Conservation (phyloP, 1,139 yeast genomes). For the Scheffersomyces titani region DNA sequence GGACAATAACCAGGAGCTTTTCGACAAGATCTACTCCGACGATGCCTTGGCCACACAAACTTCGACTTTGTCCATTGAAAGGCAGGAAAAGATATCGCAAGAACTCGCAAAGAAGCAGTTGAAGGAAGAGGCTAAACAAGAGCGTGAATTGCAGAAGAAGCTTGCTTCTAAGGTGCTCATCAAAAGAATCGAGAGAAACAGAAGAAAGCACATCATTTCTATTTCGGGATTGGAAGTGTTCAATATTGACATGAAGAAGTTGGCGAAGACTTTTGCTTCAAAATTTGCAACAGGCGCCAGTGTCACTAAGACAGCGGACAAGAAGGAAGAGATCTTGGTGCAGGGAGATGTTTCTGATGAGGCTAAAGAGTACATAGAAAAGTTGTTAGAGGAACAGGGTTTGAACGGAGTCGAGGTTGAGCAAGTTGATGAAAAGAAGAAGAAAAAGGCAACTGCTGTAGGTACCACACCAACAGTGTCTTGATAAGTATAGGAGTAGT, state of each 20-base stretch:
- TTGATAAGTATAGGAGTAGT: neutral
- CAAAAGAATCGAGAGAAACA: conserved; percentile 88
- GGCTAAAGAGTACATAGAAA: conserved; percentile 74
- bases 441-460: conserved; percentile 53
- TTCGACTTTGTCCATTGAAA: conserved; percentile 63
- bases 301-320: conserved; percentile 89
- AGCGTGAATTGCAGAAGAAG: conserved; percentile 78
- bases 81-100: conserved; percentile 78
- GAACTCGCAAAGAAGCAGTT: conserved; percentile 85
- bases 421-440: conserved; percentile 78
- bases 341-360: conserved; percentile 97
- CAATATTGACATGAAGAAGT: conserved; percentile 84
- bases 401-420: conserved; percentile 84
- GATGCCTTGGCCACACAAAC: conserved; percentile 55
- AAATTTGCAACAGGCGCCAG: conserved; percentile 97
- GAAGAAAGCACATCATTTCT: conserved; percentile 84
- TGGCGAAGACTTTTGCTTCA: conserved; percentile 89
- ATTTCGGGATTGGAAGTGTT: conserved; percentile 87
- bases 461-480: neutral
- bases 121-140: conserved; percentile 86
- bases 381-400: conserved; percentile 78
- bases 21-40: conserved; percentile 59
- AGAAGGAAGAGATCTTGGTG: conserved; percentile 86
- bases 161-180: conserved; percentile 77
- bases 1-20: conserved; percentile 58